These are phyloP conservation scores for Marsdenia floribunda DNA, from an alignment of 257 asterid species.

Conservation along the genomic window DNA sequence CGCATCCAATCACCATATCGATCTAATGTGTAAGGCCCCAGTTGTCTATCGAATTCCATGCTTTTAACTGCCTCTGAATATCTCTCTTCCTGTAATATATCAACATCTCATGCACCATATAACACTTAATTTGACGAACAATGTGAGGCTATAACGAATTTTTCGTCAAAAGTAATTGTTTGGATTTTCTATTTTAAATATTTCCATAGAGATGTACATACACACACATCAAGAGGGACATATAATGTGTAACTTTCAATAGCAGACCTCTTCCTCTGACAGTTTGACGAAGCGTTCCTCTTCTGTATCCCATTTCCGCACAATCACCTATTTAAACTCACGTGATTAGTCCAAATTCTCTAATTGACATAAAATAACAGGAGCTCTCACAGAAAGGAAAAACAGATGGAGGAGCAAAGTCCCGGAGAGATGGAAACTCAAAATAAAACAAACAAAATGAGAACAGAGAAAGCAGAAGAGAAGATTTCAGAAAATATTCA, in stretches of 20 bases:
- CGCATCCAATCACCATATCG: slow-evolving; percentile 72
- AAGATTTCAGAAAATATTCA: not conserved
- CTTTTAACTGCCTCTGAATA: slow-evolving; percentile 67
- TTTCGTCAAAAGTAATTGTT: not conserved
- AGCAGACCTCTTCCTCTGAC: slow-evolving; percentile 71
- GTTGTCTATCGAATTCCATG: slow-evolving; percentile 77
- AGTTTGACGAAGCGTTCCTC: slow-evolving; percentile 65
- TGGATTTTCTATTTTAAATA: not conserved
- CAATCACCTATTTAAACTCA: slow-evolving; percentile 50
- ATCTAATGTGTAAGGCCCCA: slow-evolving; percentile 75
- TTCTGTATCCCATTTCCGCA: slow-evolving; percentile 70
- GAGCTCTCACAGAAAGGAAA: not conserved
- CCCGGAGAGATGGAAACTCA: not conserved
- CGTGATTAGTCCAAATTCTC: not conserved
- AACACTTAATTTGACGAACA: not conserved
- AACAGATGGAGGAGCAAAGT: not conserved
- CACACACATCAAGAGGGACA: slow-evolving; percentile 3
- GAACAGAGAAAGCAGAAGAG: not conserved
- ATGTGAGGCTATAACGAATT: not conserved
- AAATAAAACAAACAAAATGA: not conserved
- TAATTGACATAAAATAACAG: not conserved
- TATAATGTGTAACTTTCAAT: slow-evolving; percentile 11
- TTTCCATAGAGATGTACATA: not conserved
- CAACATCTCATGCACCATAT: slow-evolving; percentile 3
- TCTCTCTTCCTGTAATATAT: slow-evolving; percentile 56